phyloP scores from a whole-genome alignment of 805 yeast genomes.

The Cyberlindnera nakhonratchasimensis region DNA sequence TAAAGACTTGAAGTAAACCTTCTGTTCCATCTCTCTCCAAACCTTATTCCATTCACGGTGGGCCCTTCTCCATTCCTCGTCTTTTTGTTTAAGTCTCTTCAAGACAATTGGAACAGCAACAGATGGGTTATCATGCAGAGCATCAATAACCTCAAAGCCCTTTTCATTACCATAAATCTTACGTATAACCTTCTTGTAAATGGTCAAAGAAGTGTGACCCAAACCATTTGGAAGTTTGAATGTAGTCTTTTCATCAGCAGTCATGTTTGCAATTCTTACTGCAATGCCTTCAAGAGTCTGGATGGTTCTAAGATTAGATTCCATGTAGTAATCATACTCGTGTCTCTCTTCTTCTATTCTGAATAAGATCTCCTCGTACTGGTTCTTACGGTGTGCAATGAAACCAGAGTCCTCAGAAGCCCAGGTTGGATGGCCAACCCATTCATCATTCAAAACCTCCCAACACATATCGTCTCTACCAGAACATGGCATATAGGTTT shows the following conservation, averaged over 20 bases:
- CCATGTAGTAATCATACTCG: constrained; percentile 95
- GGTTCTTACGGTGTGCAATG: constrained; percentile 97
- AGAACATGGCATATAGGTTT: constrained; percentile 94
- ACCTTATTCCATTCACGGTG: constrained; percentile 99
- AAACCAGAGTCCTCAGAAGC: constrained; percentile 99
- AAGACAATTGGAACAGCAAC: constrained; percentile 92
- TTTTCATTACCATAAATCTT: constrained; percentile 92
- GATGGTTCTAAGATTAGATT: constrained; percentile 88
- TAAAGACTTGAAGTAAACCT: constrained; percentile 86
- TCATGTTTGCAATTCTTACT: constrained; percentile 88
- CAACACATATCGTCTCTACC: constrained; percentile 99
- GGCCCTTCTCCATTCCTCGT: constrained; percentile 97
- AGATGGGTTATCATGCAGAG: constrained; percentile 92
- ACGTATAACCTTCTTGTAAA: constrained; percentile 88
- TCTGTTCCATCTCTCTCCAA: constrained; percentile 98
- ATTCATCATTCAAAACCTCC: constrained; percentile 97
- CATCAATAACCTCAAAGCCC: constrained; percentile 94
- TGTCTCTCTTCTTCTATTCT: constrained; percentile 97
- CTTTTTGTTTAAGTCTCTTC: constrained; percentile 92
- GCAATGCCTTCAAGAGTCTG: constrained; percentile 95
- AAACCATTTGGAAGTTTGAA: constrained; percentile 90
- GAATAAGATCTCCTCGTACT: constrained; percentile 92
- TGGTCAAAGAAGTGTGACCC: constrained; percentile 87
- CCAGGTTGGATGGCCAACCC: constrained; percentile 99
- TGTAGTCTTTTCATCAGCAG: constrained; percentile 78